Evolutionary conservation across 176 grass and related monocot species (phyloP).

Genomic region (Oropetium thomaeum): DNA sequence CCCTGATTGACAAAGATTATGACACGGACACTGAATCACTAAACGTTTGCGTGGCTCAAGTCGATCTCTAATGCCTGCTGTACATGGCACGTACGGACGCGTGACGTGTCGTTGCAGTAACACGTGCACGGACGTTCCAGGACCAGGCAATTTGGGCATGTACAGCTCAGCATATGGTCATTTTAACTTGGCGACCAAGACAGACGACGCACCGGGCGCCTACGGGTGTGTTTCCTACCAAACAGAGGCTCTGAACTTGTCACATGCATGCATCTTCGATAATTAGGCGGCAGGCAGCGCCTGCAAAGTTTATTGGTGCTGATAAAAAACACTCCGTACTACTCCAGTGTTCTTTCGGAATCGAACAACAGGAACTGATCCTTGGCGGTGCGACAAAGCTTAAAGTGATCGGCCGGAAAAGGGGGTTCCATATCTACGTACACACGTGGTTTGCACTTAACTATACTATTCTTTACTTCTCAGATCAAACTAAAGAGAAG

Average conservation of each 20-base stretch:
- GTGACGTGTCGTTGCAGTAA: not conserved
- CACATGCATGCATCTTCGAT: too few species aligned
- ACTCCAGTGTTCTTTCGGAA: not conserved
- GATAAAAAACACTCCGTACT: too few species aligned
- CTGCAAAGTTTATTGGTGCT: not conserved
- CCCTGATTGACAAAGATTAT: not conserved
- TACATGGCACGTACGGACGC: not conserved
- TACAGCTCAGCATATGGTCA: conserved; percentile 7
- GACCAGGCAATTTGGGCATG: too few species aligned
- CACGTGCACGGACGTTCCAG: too few species aligned
- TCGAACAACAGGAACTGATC: conserved; percentile 22
- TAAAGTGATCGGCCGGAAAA: not conserved
- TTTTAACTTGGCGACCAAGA: conserved; percentile 26
- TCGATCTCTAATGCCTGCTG: not conserved
- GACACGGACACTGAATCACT: not conserved
- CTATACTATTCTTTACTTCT: too few species aligned
- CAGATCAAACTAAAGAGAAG: too few species aligned
- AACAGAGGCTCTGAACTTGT: too few species aligned
- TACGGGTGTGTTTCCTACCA: too few species aligned
- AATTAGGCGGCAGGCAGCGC: too few species aligned
- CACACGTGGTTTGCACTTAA: not conserved
- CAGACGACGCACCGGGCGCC: not conserved
- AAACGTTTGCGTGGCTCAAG: not conserved
- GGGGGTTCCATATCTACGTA: not conserved
- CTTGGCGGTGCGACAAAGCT: not conserved